Conservation (phyloP, 495 filamentous ascomycete species). For the Aspergillus incahuasiensis region DNA sequence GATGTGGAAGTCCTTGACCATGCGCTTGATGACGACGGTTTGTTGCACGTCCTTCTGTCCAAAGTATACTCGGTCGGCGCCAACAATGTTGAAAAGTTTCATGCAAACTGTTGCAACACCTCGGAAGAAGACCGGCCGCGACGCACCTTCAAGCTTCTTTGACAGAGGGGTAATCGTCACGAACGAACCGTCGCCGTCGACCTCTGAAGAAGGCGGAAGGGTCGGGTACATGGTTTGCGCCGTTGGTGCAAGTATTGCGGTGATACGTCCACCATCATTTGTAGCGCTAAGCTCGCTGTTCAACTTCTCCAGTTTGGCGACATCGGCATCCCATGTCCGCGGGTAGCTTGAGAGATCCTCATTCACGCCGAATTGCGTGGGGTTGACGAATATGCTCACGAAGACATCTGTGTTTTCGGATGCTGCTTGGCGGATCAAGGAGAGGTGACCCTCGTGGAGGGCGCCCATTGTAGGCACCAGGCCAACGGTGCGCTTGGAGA, state of each 20-base stretch:
- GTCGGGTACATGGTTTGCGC: conserved; percentile 83
- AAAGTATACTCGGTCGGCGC: conserved; percentile 88
- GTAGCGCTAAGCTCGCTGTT: conserved; percentile 60
- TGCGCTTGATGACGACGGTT: conserved; percentile 77
- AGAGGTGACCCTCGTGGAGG: conserved; percentile 84
- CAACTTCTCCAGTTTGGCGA: conserved; percentile 58
- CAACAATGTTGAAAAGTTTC: conserved; percentile 92
- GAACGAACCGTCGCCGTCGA: conserved; percentile 76
- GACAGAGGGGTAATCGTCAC: conserved; percentile 86
- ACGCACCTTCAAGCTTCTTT: conserved; percentile 74
- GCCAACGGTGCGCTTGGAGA: conserved; percentile 67
- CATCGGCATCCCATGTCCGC: conserved; percentile 79
- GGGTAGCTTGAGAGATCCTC: conserved; percentile 89
- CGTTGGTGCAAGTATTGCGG: conserved; percentile 79
- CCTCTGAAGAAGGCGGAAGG: conserved; percentile 74
- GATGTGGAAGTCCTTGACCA: conserved; percentile 88
- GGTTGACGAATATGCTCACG: conserved; percentile 91
- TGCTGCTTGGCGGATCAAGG: conserved; percentile 81
- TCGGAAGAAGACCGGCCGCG: conserved; percentile 91
- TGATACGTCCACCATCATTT: conserved; percentile 58
- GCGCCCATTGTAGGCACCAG: conserved; percentile 98
- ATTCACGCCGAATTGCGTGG: conserved; percentile 87
- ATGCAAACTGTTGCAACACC: conserved; percentile 95
- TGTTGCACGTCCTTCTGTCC: conserved; percentile 98
- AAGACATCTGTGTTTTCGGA: conserved; percentile 78